phyloP scores from a whole-genome alignment of 257 asterid species.

The Solanum chiquidenum region DNA sequence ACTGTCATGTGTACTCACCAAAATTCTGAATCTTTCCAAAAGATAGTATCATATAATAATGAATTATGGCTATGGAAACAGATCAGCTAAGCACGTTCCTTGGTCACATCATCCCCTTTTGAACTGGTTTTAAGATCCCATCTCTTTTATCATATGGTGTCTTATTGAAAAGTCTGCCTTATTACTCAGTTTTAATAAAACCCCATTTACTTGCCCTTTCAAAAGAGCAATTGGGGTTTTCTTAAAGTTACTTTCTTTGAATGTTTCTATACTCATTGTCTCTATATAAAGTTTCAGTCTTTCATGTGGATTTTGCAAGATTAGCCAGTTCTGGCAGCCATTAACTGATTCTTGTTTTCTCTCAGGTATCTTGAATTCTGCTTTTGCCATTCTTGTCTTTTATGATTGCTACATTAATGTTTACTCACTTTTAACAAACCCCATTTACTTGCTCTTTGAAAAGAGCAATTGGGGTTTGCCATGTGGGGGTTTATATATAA shows the following conservation, averaged over 20 bases:
- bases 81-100: conserved; percentile 54
- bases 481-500: not conserved
- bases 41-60: not conserved
- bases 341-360: not conserved
- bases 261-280: not conserved
- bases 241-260: not conserved
- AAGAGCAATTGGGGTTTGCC: not conserved
- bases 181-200: not conserved
- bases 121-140: not conserved
- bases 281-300: not conserved
- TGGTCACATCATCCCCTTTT: not conserved
- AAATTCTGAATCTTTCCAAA: not conserved
- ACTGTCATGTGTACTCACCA: not conserved
- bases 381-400: not conserved
- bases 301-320: not conserved
- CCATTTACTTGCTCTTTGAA: not conserved
- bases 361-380: not conserved
- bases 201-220: not conserved
- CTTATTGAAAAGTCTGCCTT: not conserved
- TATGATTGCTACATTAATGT: not conserved
- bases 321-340: not conserved
- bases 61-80: not conserved
- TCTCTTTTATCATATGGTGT: not conserved
- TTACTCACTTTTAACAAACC: not conserved
- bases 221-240: not conserved